A percentile compares a stretch with the other conserved stretches of the same genome.
These are phyloP conservation scores for Colletotrichum magnum DNA, from an alignment of 2,329 filamentous ascomycete genomes.

Conservation along the genomic window DNA sequence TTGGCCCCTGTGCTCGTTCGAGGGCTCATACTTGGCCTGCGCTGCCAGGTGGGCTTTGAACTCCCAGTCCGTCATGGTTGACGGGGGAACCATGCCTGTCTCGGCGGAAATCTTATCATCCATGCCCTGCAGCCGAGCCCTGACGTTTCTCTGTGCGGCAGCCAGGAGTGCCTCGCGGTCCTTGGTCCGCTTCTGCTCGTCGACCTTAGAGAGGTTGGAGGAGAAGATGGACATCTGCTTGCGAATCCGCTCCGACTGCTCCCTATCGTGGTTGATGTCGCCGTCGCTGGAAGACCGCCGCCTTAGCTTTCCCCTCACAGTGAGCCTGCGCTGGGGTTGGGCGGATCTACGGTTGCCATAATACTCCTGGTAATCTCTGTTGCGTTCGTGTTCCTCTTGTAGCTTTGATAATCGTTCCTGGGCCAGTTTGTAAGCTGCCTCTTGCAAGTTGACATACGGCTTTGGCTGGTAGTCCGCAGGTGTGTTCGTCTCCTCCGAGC, in stretches of 20 bases:
- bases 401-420: slow-evolving; percentile 87
- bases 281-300: slow-evolving; percentile 79
- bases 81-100: slow-evolving; percentile 80
- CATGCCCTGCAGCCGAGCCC: slow-evolving; percentile 81
- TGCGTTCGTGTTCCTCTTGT: slow-evolving; percentile 76
- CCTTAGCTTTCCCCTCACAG: slow-evolving; percentile 68
- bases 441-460: slow-evolving; percentile 78
- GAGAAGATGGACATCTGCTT: slow-evolving; percentile 86
- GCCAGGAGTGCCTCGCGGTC: slow-evolving; percentile 84
- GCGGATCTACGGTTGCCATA: slow-evolving; percentile 71
- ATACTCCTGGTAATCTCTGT: slow-evolving; percentile 79
- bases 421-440: slow-evolving; percentile 88
- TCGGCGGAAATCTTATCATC: slow-evolving; percentile 85
- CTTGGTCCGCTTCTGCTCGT: slow-evolving; percentile 79
- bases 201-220: slow-evolving; percentile 75
- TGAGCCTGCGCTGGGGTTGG: slow-evolving; percentile 59
- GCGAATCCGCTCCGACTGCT: slow-evolving; percentile 79
- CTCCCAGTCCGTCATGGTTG: slow-evolving; percentile 83
- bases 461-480: slow-evolving; percentile 62
- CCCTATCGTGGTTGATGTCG: slow-evolving; percentile 73
- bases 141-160: slow-evolving; percentile 88
- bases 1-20: slow-evolving; percentile 62
- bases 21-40: slow-evolving; percentile 70
- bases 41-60: slow-evolving; percentile 80
- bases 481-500: slow-evolving; percentile 47